Percentiles rank a stretch among this genome's conserved stretches.
Evolutionary conservation across 345 rosid genomes (phyloP).

Genomic region (Euphorbia tirucalli): DNA sequence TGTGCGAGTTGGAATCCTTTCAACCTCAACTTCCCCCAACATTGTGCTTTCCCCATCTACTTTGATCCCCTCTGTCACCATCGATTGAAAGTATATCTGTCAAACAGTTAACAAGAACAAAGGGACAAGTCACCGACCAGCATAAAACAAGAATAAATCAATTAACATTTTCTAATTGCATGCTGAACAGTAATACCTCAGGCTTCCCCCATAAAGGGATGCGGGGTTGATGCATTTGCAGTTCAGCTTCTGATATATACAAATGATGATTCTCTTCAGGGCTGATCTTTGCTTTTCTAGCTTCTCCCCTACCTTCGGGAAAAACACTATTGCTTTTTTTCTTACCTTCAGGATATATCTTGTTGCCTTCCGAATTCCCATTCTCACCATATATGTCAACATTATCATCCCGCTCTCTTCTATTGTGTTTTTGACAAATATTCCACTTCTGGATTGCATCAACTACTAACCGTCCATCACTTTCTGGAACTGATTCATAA

Average conservation of each 20-base stretch:
- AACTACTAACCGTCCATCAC: conserved; percentile 63
- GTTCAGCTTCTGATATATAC: conserved; percentile 82
- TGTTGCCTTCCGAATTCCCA: conserved; percentile 56
- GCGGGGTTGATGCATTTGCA: conserved; percentile 56
- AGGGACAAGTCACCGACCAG: background rate
- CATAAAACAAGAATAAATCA: background rate
- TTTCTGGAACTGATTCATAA: conserved; percentile 52
- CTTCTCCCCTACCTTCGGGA: conserved; percentile 30
- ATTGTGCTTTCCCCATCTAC: conserved; percentile 37
- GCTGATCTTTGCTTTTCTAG: conserved; percentile 30
- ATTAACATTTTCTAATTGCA: background rate
- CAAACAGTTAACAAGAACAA: conserved; percentile 25
- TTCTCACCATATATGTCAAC: conserved; percentile 81
- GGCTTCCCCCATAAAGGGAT: conserved; percentile 67
- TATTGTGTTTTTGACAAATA: conserved; percentile 65
- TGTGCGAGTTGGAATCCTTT: conserved; percentile 50
- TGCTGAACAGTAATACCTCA: conserved; percentile 43
- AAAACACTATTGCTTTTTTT: conserved; percentile 34
- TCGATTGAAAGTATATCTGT: conserved; percentile 62
- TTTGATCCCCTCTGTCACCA: conserved; percentile 32
- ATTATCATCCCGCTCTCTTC: conserved; percentile 72
- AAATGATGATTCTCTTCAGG: conserved; percentile 59
- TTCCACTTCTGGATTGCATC: conserved; percentile 84
- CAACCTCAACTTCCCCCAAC: conserved; percentile 71
- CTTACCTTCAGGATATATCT: conserved; percentile 70